Evolutionary conservation across 176 grass and related monocot genomes (phyloP).

Genomic region (Zea luxurians): DNA sequence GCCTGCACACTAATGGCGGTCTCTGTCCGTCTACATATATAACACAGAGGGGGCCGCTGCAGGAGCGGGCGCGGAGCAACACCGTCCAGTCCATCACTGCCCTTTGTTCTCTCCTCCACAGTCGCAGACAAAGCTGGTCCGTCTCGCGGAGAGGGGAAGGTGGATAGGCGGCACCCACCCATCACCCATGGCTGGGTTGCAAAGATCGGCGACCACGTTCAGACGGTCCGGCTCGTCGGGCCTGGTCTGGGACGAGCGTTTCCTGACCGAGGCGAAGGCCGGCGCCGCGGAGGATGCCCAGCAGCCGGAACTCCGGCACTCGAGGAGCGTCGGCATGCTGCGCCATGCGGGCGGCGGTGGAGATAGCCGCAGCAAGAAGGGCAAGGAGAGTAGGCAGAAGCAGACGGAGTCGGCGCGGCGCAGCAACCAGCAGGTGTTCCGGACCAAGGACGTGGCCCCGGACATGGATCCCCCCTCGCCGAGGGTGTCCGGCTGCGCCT

Average conservation of each 20-base stretch:
- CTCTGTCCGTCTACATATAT: constrained; percentile 50
- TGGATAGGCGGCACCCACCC: background rate
- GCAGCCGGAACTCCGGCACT: constrained; percentile 60
- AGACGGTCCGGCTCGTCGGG: constrained; percentile 86
- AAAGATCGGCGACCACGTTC: constrained; percentile 82
- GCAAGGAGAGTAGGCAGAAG: background rate
- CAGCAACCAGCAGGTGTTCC: constrained; percentile 44
- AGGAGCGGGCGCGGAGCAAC: constrained; percentile 20
- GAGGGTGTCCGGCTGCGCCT: constrained; percentile 68
- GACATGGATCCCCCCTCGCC: constrained; percentile 81
- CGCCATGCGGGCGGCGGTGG: background rate
- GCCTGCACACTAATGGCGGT: constrained; percentile 45
- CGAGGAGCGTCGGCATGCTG: constrained; percentile 59
- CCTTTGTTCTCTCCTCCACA: background rate
- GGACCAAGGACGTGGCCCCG: constrained; percentile 52
- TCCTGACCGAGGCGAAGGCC: constrained; percentile 46
- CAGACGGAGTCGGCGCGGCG: constrained; percentile 10
- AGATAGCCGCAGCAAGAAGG: constrained; percentile 3
- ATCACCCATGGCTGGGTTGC: constrained; percentile 65
- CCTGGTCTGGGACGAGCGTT: constrained; percentile 72
- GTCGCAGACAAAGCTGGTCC: constrained; percentile 33
- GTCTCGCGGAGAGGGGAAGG: constrained; percentile 16
- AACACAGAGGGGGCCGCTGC: constrained; percentile 28
- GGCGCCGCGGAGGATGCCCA: background rate
- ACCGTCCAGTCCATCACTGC: constrained; percentile 15